phyloP scores from a whole-genome alignment of 257 asterid species.

The Solanum bulbocastanum region DNA sequence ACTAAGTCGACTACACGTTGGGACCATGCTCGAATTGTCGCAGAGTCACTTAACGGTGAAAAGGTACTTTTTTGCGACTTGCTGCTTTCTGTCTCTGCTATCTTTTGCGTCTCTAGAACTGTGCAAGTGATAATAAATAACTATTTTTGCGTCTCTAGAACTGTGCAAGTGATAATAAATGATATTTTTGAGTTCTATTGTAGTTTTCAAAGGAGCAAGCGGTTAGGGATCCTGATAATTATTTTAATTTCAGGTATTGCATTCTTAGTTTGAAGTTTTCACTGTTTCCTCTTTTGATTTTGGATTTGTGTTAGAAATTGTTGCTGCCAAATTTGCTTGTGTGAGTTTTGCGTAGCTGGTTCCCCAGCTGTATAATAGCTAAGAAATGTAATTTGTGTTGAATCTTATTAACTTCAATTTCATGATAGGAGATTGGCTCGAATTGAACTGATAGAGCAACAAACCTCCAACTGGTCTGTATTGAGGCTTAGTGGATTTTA shows the following conservation, averaged over 20 bases:
- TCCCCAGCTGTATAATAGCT: background rate
- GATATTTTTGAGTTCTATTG: conserved; percentile 3
- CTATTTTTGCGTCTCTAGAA: background rate
- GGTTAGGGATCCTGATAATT: conserved; percentile 88
- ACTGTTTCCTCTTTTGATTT: background rate
- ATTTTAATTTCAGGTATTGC: conserved; percentile 80
- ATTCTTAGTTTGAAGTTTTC: background rate
- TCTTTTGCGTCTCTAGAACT: background rate
- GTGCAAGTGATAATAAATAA: background rate
- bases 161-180: background rate
- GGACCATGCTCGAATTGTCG: conserved; percentile 91
- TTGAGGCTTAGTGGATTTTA: background rate
- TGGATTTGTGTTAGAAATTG: background rate
- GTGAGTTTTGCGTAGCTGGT: background rate
- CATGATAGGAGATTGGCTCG: background rate
- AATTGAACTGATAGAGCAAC: background rate
- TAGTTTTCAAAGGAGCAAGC: conserved; percentile 95
- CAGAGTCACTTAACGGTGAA: conserved; percentile 91
- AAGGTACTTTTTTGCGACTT: conserved; percentile 32
- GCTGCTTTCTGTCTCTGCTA: background rate
- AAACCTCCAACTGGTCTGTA: background rate
- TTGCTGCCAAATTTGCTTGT: background rate
- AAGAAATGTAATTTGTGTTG: background rate
- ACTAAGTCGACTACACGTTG: conserved; percentile 96
- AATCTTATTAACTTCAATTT: background rate